Base-by-base conservation (phyloP, 176 grass and related monocot species). In the Chrysopogon serrulatus region DNA sequence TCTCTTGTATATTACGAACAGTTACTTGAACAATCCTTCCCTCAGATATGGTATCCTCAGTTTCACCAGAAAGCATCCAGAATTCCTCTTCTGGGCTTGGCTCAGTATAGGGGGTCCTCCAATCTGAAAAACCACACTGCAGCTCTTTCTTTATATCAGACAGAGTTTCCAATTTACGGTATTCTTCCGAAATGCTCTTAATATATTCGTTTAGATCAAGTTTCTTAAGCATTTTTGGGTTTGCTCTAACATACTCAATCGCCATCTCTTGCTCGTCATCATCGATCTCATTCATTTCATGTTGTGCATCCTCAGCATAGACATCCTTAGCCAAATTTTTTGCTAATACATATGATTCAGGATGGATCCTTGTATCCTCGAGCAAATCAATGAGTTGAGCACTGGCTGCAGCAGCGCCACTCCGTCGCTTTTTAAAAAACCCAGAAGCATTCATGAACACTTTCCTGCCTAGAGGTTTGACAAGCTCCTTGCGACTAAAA, bases 341-440 rank as follows among this genome's bases (percentile, higher is more conserved):
- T 79, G 97, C 97, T 53, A 99, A 67, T 5, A 78, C 91, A 37
- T 99, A 99, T 1, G 97, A 99, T 59, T 99, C 97, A 36, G 97
- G 97, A 96, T 99, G 97, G 60, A 99, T 99, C 82, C 97, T 89
- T 74, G 97, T 99, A 71, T 99, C 97, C 89, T 99, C 97, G 60
- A 99, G 91, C 53, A 96, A 79, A 81, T 96, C 97, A 85, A 99
- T 95, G 8, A 93, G 88, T 47, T 96, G 90, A 74, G 87, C 86
- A 80, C 91, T 96, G 34, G 87, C 81, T 60, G 85, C 87, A 65
- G 97, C 93, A 76, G 88, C 91, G 65, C 97, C 97, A 56, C 90
- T 99, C 2, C 86, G 83, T 6, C 93, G 79, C n/a, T n/a, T n/a
- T n/a, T n/a, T n/a, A n/a, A 96, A 96, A 90, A 96, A 99, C 21